Conservation (phyloP, 805 yeast species). For the Blastobotrys parvus region DNA sequence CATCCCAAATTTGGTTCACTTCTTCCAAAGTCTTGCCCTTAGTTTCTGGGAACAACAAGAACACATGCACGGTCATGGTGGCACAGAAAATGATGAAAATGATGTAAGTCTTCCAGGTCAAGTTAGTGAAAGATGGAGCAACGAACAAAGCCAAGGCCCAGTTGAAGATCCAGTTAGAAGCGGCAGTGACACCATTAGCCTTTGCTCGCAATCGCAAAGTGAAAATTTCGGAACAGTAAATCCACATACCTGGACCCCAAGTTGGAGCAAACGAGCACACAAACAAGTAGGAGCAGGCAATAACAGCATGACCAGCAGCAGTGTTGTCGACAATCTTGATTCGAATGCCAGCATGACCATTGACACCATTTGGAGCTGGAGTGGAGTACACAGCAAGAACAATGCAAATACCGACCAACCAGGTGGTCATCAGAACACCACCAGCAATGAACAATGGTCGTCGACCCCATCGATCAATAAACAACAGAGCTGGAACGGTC, state of each 20-base stretch:
- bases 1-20: slow-evolving; percentile 39
- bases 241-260: slow-evolving; percentile 54
- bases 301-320: slow-evolving; percentile 41
- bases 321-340: slow-evolving; percentile 23
- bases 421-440: slow-evolving; percentile 51
- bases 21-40: slow-evolving; percentile 32
- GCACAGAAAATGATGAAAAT: slow-evolving; percentile 48
- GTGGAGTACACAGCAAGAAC: slow-evolving; percentile 28
- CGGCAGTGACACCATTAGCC: slow-evolving; percentile 42
- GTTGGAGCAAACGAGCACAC: slow-evolving; percentile 72
- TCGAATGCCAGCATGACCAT: slow-evolving; percentile 16
- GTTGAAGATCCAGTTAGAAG: slow-evolving; percentile 23
- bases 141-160: slow-evolving; percentile 47
- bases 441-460: slow-evolving; percentile 54
- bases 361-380: slow-evolving; percentile 5
- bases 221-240: slow-evolving; percentile 43
- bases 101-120: slow-evolving; percentile 49
- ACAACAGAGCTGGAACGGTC: slow-evolving; percentile 53
- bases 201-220: slow-evolving; percentile 45
- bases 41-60: slow-evolving; percentile 20
- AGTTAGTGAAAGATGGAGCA: slow-evolving; percentile 43
- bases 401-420: slow-evolving; percentile 53
- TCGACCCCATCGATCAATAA: slow-evolving; percentile 57
- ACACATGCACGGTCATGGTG: slow-evolving; percentile 39
- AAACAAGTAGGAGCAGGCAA: slow-evolving; percentile 46